Percentiles rank a stretch among this genome's conserved stretches.
Evolutionary conservation across 768 basidiomycete species (phyloP).

Genomic region (Strobilomyces confusus): DNA sequence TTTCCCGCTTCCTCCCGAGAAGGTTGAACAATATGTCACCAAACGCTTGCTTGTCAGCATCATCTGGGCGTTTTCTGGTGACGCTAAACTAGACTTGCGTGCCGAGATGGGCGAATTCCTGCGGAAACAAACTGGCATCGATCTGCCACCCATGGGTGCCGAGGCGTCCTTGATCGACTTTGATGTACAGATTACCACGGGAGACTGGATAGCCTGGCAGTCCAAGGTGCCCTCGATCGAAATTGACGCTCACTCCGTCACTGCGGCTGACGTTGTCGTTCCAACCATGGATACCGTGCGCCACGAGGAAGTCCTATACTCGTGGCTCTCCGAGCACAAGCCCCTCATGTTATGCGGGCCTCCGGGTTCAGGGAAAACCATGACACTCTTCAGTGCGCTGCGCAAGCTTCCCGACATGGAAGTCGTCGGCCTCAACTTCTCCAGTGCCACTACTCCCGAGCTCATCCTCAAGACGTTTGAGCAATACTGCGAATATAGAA

Average conservation of each 20-base stretch:
- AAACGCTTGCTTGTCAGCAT: slow-evolving; percentile 88
- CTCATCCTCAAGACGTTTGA: slow-evolving; percentile 99
- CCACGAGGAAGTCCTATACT: slow-evolving; percentile 97
- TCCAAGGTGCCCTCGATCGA: slow-evolving; percentile 90
- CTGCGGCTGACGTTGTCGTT: slow-evolving; percentile 93
- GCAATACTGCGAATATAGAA: slow-evolving; percentile 98
- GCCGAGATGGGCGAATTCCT: slow-evolving; percentile 88
- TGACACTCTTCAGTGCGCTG: slow-evolving; percentile 97
- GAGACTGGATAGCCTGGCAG: slow-evolving; percentile 92
- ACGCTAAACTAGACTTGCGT: slow-evolving; percentile 86
- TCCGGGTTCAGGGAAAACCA: slow-evolving; percentile 99
- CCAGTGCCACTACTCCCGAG: slow-evolving; percentile 96
- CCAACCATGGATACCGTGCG: slow-evolving; percentile 98
- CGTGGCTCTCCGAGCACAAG: slow-evolving; percentile 98
- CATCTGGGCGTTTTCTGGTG: slow-evolving; percentile 98
- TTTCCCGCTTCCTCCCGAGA: slow-evolving; percentile 83
- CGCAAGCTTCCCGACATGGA: slow-evolving; percentile 98
- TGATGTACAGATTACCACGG: slow-evolving; percentile 82
- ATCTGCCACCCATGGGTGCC: slow-evolving; percentile 70
- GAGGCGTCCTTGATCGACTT: slow-evolving; percentile 91
- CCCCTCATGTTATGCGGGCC: slow-evolving; percentile 98
- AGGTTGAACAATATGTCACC: slow-evolving; percentile 85
- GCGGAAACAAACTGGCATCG: slow-evolving; percentile 80
- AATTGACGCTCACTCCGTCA: slow-evolving; percentile 94
- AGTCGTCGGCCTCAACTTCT: slow-evolving; percentile 98